Evolutionary conservation across 495 filamentous ascomycete species (phyloP), one percentile per base, ranked within the genome.

Genomic region (Penicillium bialowiezense): DNA sequence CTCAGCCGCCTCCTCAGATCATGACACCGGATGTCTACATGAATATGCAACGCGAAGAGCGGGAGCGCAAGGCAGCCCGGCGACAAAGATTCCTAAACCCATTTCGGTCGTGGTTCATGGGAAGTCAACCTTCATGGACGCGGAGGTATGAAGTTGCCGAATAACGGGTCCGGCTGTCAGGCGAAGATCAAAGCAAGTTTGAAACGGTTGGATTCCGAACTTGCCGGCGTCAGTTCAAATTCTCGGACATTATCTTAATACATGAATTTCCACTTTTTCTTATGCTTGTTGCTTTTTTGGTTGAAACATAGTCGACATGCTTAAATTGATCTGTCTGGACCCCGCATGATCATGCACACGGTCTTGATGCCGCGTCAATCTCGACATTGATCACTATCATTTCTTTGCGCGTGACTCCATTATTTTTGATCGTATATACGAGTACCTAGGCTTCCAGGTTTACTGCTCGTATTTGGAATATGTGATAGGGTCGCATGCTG

Each of bases 21-120:
- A 49, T 59, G 39, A 59, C 56, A 0, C 56, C 56, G 5, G 17
- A 34, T 7, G 41, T 52, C 7, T 55, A 48, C 17, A 48, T 48
- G 33, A 48, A 59, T 8, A 51, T 55, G 56, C 56, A 55, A 21
- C 52, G 48, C 7, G 24, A 41, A 17, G 20, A 42, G n/a, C 44
- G 32, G 14, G 48, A 55, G 26, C 29, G 44, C 20, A 55, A 46
- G 17, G 23, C 23, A 34, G 43, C 52, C 7, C 43, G 48, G 23
- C 40, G 26, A 20, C 31, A 38, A 10, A 55, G 31, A 15, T 7
- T 55, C 3, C 26, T 42, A 5, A 34, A 36, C 15, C 48, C 52
- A 0, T 39, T 59, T 8, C 44, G 44, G 4, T 48, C 48, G 6
- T 41, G 54, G 23, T 55, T 59, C 24, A 15, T 34, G 14, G 42